A percentile compares a stretch with the other conserved stretches of the same genome.
Conservation (phyloP, 1,284 basidiomycete species). For the Rugosomyces carneus region DNA sequence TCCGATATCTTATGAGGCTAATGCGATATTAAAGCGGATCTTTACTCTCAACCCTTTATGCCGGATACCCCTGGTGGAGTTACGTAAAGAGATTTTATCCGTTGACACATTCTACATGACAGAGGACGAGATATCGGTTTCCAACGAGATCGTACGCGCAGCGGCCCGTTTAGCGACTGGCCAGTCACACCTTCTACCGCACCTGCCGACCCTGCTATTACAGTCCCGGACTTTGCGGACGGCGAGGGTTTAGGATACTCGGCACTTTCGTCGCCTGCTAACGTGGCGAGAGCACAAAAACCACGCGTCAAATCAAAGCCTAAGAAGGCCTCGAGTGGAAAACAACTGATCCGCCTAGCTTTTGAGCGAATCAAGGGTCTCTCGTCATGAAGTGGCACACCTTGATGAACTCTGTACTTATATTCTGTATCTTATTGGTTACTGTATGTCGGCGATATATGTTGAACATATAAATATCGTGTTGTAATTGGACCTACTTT, state of each 20-base stretch:
- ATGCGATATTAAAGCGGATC: constrained; percentile 51
- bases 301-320: constrained; percentile 7
- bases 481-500: background rate
- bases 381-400: constrained; percentile 18
- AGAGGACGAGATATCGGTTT: constrained; percentile 41
- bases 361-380: constrained; percentile 28
- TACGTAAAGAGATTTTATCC: constrained; percentile 50
- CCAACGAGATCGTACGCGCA: constrained; percentile 21
- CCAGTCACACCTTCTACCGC: constrained; percentile 42
- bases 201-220: constrained; percentile 32
- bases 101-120: constrained; percentile 67
- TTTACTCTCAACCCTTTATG: constrained; percentile 47
- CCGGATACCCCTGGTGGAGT: constrained; percentile 58
- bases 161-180: constrained; percentile 28
- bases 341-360: constrained; percentile 27
- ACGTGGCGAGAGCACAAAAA: constrained; percentile 8
- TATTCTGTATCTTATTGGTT: constrained; percentile 2
- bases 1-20: constrained; percentile 60
- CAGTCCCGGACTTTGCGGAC: constrained; percentile 34
- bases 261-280: constrained; percentile 4
- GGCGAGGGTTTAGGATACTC: constrained; percentile 27
- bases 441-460: too few relatives aligned
- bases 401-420: constrained; percentile 15
- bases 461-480: background rate
- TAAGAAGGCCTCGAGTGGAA: constrained; percentile 18